A percentile compares a stretch with the other conserved stretches of the same genome.
phyloP scores from a whole-genome alignment of 176 grass and related monocot genomes.

The Cenchrus fungigraminus region DNA sequence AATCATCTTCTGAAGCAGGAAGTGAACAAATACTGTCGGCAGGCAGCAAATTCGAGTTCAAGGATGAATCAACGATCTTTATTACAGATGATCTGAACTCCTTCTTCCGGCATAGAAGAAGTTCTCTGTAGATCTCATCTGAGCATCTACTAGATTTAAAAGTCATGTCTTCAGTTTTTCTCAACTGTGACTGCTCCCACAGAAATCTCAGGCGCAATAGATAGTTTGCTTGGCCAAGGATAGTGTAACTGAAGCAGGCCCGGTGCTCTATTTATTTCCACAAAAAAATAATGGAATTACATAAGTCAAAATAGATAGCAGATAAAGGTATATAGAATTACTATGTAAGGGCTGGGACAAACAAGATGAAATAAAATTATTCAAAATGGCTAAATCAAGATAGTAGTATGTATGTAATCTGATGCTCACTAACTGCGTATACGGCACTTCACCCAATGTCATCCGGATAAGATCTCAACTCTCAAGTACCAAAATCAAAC shows the following conservation, averaged over 20 bases:
- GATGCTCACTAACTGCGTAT: not conserved
- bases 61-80: conserved; percentile 40
- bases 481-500: not conserved
- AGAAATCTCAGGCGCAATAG: conserved; percentile 14
- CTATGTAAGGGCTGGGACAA: not conserved
- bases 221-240: conserved; percentile 7
- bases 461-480: not conserved
- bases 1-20: conserved; percentile 42
- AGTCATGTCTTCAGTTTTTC: conserved; percentile 44
- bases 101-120: conserved; percentile 38
- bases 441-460: not conserved
- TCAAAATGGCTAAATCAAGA: not conserved
- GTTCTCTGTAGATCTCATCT: conserved; percentile 38
- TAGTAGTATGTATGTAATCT: conserved; percentile 7
- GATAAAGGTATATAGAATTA: not conserved
- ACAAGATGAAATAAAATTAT: conserved; percentile 4
- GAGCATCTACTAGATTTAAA: conserved; percentile 41
- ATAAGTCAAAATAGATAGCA: not conserved
- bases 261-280: not conserved
- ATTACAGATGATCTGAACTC: conserved; percentile 37
- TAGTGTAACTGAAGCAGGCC: conserved; percentile 2
- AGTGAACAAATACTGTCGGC: conserved; percentile 8
- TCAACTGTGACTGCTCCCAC: conserved; percentile 24
- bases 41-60: not conserved
- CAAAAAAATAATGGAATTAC: not conserved